Conservation (phyloP, 768 basidiomycete genomes). For the Mycena indigotica region DNA sequence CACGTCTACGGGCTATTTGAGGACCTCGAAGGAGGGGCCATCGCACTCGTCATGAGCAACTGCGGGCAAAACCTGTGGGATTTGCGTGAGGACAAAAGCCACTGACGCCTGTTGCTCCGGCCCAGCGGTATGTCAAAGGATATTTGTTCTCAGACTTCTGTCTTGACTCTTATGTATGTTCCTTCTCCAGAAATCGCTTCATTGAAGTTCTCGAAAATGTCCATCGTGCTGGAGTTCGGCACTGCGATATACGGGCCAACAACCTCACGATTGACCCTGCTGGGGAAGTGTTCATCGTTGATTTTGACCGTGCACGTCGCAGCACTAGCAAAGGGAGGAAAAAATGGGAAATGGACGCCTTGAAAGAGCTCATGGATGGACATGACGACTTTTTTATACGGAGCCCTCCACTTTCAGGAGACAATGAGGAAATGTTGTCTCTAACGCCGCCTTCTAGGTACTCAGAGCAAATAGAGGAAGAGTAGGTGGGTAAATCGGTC, state of each 20-base stretch:
- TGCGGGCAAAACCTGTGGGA: constrained; percentile 12
- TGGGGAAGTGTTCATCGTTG: constrained; percentile 11
- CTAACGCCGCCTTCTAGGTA: too few relatives aligned
- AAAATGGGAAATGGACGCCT: background rate
- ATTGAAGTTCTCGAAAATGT: constrained; percentile 4
- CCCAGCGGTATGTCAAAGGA: constrained; percentile 9
- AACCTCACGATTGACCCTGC: constrained; percentile 15
- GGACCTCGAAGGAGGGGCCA: constrained; percentile 15
- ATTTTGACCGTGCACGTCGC: constrained; percentile 9
- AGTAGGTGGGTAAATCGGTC: too few relatives aligned
- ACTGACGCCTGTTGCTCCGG: background rate
- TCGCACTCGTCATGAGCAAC: constrained; percentile 22
- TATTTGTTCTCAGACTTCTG: background rate
- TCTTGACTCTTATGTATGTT: too few relatives aligned
- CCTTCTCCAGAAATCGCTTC: constrained; percentile 11
- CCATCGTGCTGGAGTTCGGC: constrained; percentile 19
- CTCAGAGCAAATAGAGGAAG: too few relatives aligned
- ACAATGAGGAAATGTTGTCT: background rate
- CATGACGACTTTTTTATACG: background rate
- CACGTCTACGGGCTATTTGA: constrained; percentile 18
- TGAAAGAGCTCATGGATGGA: background rate
- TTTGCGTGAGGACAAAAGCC: background rate
- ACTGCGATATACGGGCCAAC: constrained; percentile 12
- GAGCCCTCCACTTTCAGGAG: background rate
- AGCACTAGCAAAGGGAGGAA: background rate